Conservation (phyloP, 768 basidiomycete genomes). For the Trametopsis cervina region DNA sequence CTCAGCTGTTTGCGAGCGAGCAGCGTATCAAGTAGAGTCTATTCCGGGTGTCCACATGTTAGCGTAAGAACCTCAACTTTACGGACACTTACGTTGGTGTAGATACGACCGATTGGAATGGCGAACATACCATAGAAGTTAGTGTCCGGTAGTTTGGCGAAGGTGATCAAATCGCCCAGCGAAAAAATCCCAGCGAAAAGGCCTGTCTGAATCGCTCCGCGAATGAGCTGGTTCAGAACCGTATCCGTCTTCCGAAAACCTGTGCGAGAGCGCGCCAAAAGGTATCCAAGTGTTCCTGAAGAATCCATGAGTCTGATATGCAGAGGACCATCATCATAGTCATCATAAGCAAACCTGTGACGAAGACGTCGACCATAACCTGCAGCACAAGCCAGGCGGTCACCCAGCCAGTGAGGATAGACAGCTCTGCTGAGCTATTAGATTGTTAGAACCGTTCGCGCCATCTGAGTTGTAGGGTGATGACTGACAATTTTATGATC, state of each 20-base stretch:
- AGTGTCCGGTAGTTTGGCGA: conserved; percentile 21
- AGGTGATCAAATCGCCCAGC: conserved; percentile 39
- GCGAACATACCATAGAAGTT: conserved; percentile 33
- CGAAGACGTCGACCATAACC: conserved; percentile 35
- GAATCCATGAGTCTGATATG: neutral
- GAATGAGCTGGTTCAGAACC: conserved; percentile 46
- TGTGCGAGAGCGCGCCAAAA: conserved; percentile 37
- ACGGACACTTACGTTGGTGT: conserved; percentile 34
- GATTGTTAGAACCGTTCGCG: neutral
- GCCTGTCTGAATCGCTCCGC: conserved; percentile 49
- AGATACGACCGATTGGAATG: conserved; percentile 35
- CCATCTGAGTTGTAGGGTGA: neutral
- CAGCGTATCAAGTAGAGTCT: conserved; percentile 40
- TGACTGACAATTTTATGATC: conserved; percentile 32
- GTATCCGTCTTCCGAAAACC: conserved; percentile 47
- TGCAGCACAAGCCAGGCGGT: conserved; percentile 43
- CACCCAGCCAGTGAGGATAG: conserved; percentile 33
- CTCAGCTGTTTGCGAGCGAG: conserved; percentile 32
- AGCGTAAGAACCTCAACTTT: neutral
- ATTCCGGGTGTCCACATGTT: conserved; percentile 9
- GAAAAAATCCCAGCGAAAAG: conserved; percentile 46
- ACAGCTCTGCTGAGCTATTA: conserved; percentile 37
- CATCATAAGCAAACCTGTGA: conserved; percentile 31
- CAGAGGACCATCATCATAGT: neutral
- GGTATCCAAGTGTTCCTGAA: conserved; percentile 23